Evolutionary conservation across 23 red algal species (phyloP), one percentile per base, ranked within the genome.

Genomic region (Chondrus crispus): DNA sequence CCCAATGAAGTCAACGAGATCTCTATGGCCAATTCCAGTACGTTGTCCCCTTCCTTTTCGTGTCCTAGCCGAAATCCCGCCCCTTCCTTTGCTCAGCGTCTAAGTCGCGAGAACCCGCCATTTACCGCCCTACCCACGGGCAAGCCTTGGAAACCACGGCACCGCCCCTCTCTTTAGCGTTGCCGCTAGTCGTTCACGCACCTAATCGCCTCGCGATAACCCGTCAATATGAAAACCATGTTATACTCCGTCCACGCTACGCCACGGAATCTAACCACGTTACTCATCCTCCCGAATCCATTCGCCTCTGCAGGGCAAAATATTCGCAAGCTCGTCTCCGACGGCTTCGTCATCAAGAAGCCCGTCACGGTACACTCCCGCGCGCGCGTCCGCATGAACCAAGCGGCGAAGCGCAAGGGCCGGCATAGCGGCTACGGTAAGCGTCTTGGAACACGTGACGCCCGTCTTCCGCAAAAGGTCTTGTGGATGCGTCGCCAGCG

Each of bases 401-500:
- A 83, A 18, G 97, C 79, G 24, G 97, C 97, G 26, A 98, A 98
- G 85, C 55, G 97, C 44, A 98, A 98, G 86, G 97, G 97, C 16
- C 91, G 97, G 42, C 97, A 98, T 88, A 94, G 68, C 37, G 97
- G 97, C 22, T 89, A 85, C 37, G 97, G 97, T 50, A 98, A 98
- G 91, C 85, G 97, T 55, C 85, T 95, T 36, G 97, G 97, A 81
- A 96, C 97, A 9, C 86, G 93, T 80, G 88, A 98, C 74, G 97
- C 97, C 20, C 97, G 97, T 22, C 74, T 98, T 46, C 97, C 97
- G 28, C 91, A 92, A 62, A 95, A 95, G 80, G 95, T 95, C 33
- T 52, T 91, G 36, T 98, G 97, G 97, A 98, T 98, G 93, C 87
- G 95, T 37, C 91, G 97, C 74, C 91, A 95, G 81, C 91, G 97